Conservation (phyloP, 768 basidiomycete genomes). For the Gelatoporia subvermispora region DNA sequence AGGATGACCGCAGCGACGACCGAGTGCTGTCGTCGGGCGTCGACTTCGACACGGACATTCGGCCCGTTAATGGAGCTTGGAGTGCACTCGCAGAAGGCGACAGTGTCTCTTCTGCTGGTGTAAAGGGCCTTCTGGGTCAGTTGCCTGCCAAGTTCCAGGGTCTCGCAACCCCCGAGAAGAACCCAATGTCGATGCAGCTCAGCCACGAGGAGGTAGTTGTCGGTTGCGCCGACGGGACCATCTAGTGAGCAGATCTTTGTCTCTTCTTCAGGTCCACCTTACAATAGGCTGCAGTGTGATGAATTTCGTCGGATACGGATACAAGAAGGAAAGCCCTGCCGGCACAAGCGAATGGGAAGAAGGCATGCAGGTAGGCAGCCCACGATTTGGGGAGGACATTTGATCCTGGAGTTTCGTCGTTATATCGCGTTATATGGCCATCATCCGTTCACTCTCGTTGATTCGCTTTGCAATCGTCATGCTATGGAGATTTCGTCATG, state of each 20-base stretch:
- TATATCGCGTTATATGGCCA: too few species aligned
- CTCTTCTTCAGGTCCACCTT: not conserved
- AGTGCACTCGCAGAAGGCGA: conserved; percentile 49
- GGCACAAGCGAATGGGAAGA: not conserved
- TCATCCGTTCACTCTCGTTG: too few species aligned
- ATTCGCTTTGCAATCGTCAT: too few species aligned
- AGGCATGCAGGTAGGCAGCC: too few species aligned
- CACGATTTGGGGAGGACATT: too few species aligned
- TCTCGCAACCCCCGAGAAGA: conserved; percentile 84
- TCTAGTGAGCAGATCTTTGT: conserved; percentile 60
- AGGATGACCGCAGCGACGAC: conserved; percentile 15
- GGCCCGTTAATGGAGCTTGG: conserved; percentile 75
- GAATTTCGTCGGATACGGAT: conserved; percentile 58
- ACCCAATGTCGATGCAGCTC: conserved; percentile 91
- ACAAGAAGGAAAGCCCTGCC: conserved; percentile 31
- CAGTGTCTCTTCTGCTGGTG: conserved; percentile 27
- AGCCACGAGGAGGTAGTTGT: conserved; percentile 90
- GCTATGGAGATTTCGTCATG: too few species aligned
- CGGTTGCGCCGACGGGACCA: conserved; percentile 87
- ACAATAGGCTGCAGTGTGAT: conserved; percentile 38
- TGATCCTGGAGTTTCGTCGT: too few species aligned
- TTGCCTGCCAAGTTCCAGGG: conserved; percentile 70
- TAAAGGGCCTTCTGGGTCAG: conserved; percentile 57
- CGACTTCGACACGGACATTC: conserved; percentile 61
- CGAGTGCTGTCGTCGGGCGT: conserved; percentile 35